A percentile compares a stretch with the other conserved stretches of the same genome.
Conservation (phyloP, 225 moss, liverwort and hornwort species). For the Physcomitrellopsis africana region DNA sequence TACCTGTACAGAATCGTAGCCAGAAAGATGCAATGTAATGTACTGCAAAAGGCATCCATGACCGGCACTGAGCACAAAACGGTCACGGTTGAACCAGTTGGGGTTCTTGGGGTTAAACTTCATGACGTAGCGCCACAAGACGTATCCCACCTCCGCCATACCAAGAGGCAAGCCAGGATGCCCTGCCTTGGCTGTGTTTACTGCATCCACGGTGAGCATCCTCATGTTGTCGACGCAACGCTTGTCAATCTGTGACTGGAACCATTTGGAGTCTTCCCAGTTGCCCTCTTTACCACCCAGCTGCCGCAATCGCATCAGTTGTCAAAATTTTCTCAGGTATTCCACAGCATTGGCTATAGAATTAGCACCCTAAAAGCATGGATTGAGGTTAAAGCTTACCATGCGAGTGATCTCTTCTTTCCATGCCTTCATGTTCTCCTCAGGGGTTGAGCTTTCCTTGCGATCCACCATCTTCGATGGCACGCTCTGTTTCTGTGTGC, state of each 20-base stretch:
- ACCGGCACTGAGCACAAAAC: constrained; percentile 83
- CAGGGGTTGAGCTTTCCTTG: constrained; percentile 1
- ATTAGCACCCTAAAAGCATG: not conserved
- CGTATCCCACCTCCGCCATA: constrained; percentile 80
- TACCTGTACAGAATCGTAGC: constrained; percentile 66
- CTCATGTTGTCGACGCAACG: constrained; percentile 80
- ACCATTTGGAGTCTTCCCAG: constrained; percentile 55
- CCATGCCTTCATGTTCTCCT: constrained; percentile 49
- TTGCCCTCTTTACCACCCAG: constrained; percentile 47
- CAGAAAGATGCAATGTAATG: constrained; percentile 77
- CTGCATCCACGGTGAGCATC: constrained; percentile 72
- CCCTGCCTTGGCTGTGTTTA: constrained; percentile 81
- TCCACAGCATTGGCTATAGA: not conserved
- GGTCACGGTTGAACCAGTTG: constrained; percentile 82
- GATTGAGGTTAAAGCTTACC: constrained; percentile 21
- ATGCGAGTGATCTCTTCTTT: constrained; percentile 48
- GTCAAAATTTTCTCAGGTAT: not conserved
- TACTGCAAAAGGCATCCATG: constrained; percentile 87
- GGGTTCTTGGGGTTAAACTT: constrained; percentile 74
- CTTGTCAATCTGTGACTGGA: constrained; percentile 66
- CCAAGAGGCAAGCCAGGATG: constrained; percentile 85
- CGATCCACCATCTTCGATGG: constrained; percentile 53
- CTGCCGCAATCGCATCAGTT: constrained; percentile 25
- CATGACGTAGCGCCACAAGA: constrained; percentile 73
- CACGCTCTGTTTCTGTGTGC: constrained; percentile 44